A percentile compares a stretch with the other conserved stretches of the same genome.
These are phyloP conservation scores for Chlamydomonas sp. DNA, from an alignment of 139 green algal genomes.

Conservation along the genomic window DNA sequence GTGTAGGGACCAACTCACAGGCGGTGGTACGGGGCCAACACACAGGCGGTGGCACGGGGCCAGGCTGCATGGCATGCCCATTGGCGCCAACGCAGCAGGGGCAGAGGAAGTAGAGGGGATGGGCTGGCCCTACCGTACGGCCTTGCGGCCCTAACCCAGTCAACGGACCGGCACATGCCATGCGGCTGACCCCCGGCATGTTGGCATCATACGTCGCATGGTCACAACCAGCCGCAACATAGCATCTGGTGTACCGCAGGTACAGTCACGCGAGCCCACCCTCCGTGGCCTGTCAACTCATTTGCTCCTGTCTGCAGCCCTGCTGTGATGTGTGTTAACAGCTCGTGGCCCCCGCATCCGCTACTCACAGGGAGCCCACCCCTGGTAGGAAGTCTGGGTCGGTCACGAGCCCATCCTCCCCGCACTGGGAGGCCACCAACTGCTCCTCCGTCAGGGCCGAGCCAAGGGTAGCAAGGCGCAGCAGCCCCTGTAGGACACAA, in stretches of 20 bases:
- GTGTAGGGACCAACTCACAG: no score
- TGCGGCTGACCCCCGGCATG: neutral
- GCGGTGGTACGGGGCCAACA: no score
- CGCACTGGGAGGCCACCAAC: slow-evolving; percentile 23
- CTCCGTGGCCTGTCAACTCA: neutral
- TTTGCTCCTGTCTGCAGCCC: neutral
- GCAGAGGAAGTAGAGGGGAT: no score
- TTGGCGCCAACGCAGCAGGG: no score
- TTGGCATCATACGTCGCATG: neutral
- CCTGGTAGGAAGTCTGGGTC: slow-evolving; percentile 53
- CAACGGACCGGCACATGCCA: no score
- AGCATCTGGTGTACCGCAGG: neutral
- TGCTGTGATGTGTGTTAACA: neutral
- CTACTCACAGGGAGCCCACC: slow-evolving; percentile 44
- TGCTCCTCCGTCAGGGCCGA: slow-evolving; percentile 39
- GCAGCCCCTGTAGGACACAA: slow-evolving; percentile 15
- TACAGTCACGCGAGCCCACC: neutral
- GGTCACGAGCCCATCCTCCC: slow-evolving; percentile 31
- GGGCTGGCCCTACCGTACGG: no score
- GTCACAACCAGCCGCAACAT: neutral
- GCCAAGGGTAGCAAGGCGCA: slow-evolving; percentile 33
- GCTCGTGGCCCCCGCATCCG: neutral
- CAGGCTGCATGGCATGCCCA: no score
- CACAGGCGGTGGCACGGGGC: no score
- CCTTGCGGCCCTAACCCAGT: no score